Percentiles rank a stretch among this genome's conserved stretches.
Evolutionary conservation across 768 basidiomycete genomes (phyloP).

Genomic region (Trichaptum fuscoviolaceum): DNA sequence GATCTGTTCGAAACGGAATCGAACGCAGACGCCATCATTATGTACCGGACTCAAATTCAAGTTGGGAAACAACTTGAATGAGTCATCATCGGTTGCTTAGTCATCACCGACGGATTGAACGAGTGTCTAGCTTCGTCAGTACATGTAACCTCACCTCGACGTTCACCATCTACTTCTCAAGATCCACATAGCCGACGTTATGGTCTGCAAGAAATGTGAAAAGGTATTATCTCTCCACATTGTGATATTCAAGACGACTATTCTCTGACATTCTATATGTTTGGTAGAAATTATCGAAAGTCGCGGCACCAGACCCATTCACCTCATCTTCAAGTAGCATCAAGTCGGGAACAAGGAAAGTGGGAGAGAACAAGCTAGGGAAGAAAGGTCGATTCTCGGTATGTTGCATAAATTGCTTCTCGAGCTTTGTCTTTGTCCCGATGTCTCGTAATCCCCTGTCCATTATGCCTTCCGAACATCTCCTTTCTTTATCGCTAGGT

Average conservation of each 20-base stretch:
- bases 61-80: too few species aligned
- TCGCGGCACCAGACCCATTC: constrained; percentile 88
- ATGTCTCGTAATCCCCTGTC: background rate
- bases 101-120: too few species aligned
- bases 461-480: background rate
- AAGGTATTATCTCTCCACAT: constrained; percentile 33
- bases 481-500: background rate
- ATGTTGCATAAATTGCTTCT: background rate
- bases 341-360: constrained; percentile 74
- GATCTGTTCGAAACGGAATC: too few species aligned
- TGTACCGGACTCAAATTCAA: too few species aligned
- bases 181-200: constrained; percentile 23
- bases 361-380: constrained; percentile 78
- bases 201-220: constrained; percentile 90
- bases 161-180: background rate
- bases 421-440: background rate
- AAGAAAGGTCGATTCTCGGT: constrained; percentile 15
- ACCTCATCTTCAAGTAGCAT: constrained; percentile 64
- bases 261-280: constrained; percentile 19
- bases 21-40: too few species aligned
- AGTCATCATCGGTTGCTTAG: too few species aligned
- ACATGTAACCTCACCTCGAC: too few species aligned
- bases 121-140: too few species aligned
- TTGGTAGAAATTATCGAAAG: constrained; percentile 79
- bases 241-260: background rate